Base-by-base conservation (phyloP, 2,329 filamentous ascomycete species). In the Scorias spongiosa region DNA sequence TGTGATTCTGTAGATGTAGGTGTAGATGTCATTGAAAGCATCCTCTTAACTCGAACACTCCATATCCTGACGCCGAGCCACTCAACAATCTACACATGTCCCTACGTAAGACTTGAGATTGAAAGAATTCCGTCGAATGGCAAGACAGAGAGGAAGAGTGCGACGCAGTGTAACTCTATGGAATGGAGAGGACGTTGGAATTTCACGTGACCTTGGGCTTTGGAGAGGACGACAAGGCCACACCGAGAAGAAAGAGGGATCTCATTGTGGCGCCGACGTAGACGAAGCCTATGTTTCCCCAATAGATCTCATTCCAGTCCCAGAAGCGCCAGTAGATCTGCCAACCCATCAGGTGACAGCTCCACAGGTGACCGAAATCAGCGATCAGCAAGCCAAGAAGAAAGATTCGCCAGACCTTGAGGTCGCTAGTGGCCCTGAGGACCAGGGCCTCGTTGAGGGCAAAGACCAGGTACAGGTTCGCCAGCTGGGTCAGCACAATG, bases 391-490 rank as follows among this genome's bases (percentile, higher is more conserved):
- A 65, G 32, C 73, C 78, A 39, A 80, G 63, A 4, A 88, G 66
- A 20, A 88, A 68, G 1, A 74, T 69, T 50, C 66, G 70, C 84
- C 84, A 89, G 45, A 89, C 82, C 18, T 69, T 67, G 29, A 80
- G 56, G 63, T 87, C 78, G 41, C 66, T 65, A 6, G 83, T 84
- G 12, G 74, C 70, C 37, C 84, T 78, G 50, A 89, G 70, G 10
- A 89, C 78, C 18, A 86, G 63, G 2, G 81, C 81, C 64, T 91
- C 83, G 64, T 82, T 85, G 55, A 89, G 63, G 44, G 81, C 76
- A 61, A 88, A 84, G 46, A 84, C 73, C 34, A 88, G 62, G 64
- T 88, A 89, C 49, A 88, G 68, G 62, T 86, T 88, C 38, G 80
- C 81, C 29, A 89, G 72, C 64, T 89, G 84, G 14, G 78, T 76